These are phyloP conservation scores for Trichophyton verrucosum DNA, from an alignment of 2,329 filamentous ascomycete genomes.

Conservation along the genomic window DNA sequence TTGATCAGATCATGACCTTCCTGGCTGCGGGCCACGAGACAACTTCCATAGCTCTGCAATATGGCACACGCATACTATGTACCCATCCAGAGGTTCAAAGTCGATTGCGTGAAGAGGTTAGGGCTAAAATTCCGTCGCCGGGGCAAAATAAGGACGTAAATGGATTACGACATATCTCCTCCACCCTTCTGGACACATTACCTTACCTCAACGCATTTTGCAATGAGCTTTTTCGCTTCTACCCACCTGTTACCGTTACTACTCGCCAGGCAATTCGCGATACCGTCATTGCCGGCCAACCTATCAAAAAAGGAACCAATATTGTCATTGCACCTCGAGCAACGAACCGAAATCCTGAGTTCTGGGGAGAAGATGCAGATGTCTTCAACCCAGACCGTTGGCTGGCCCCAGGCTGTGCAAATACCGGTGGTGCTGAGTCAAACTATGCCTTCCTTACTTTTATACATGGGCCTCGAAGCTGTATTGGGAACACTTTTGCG, in stretches of 20 bases:
- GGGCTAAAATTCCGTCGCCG: constrained; percentile 43
- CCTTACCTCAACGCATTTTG: constrained; percentile 71
- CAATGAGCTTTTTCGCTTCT: constrained; percentile 63
- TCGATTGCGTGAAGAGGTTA: constrained; percentile 56
- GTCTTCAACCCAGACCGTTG: constrained; percentile 72
- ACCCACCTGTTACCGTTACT: constrained; percentile 58
- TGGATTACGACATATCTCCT: constrained; percentile 13
- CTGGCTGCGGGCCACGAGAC: constrained; percentile 73
- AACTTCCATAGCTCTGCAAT: constrained; percentile 62
- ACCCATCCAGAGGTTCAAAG: constrained; percentile 52
- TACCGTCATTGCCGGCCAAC: constrained; percentile 52
- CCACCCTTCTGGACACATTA: constrained; percentile 52
- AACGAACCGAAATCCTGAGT: constrained; percentile 52
- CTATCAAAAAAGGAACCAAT: constrained; percentile 57
- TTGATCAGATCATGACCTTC: constrained; percentile 85
- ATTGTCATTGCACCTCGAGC: constrained; percentile 54
- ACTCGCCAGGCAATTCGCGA: constrained; percentile 53
- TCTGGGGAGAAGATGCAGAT: constrained; percentile 66
- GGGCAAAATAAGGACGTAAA: background rate
- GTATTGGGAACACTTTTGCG: constrained; percentile 72
- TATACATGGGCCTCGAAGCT: constrained; percentile 71
- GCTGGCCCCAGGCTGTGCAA: constrained; percentile 41
- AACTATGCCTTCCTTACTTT: constrained; percentile 76
- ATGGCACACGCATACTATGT: constrained; percentile 59
- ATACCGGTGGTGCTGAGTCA: constrained; percentile 58